Base-by-base conservation (phyloP, 345 rosid species). In the Salix udensis region DNA sequence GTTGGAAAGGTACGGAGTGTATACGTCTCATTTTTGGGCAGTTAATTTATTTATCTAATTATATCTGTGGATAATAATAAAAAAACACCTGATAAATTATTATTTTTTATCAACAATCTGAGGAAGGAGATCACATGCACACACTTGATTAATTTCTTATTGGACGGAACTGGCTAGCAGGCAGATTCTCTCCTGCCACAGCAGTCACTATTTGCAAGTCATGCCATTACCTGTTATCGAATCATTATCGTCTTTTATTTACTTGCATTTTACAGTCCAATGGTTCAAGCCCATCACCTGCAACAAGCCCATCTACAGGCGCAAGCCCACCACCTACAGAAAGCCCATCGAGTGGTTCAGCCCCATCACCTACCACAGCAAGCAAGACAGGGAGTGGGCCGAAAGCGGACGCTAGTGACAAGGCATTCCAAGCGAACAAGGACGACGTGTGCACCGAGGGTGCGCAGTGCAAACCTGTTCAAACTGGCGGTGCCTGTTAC, bases 401-500 rank as follows among this genome's bases (percentile, higher is more conserved):
- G 0, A 90, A 77, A 79, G 53, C 69, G 0, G 85, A 69, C 11
- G 90, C 77, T 0, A 84, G 82, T 13, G 85, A 88, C 40, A 78
- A 79, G 39, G 87, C 86, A 52, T 74, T 90, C 53, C 93, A 92
- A 84, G 81, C 78, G 28, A 92, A 88, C 78, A 74, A 92, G 72
- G 86, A 92, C 65, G 90, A 88, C 65, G 91, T 78, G 4, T 94
- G 98, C 82, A 83, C 86, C 48, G 78, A 86, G 21, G 98, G 97
- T 3, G 71, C 89, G 67, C 88, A 94, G 52, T 94, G 98, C 76
- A 80, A 60, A 62, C 92, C 94, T 3, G 86, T 94, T 40, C 93
- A 92, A 85, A 82, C 90, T 2, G 93, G 93, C 0, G 97, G 98
- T 16, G 42, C 86, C 0, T 91, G 98, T 84, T 89, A 81, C 70